These are phyloP conservation scores for Stephania yunnanensis DNA, from an alignment of 164 flowering plant species.

Conservation along the genomic window DNA sequence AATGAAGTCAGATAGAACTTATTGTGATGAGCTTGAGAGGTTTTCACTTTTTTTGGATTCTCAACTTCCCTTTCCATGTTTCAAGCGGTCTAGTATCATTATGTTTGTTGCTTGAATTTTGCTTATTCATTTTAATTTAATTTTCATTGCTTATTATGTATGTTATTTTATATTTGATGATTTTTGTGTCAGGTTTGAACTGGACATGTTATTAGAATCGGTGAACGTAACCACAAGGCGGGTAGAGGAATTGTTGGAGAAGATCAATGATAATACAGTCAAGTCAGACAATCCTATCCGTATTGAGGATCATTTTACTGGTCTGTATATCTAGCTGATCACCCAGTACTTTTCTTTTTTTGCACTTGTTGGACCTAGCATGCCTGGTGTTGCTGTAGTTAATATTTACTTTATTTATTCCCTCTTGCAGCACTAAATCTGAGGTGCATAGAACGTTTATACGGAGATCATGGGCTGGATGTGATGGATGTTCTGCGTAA, in stretches of 20 bases:
- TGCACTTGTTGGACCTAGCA: neutral
- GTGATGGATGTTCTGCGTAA: slow-evolving; percentile 87
- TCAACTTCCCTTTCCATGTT: neutral
- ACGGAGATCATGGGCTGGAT: slow-evolving; percentile 97
- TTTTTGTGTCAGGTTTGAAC: slow-evolving; percentile 64
- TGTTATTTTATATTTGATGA: neutral
- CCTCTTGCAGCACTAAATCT: slow-evolving; percentile 61
- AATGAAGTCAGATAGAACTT: slow-evolving; percentile 1
- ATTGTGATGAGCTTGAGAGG: neutral
- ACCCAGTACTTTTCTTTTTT: neutral
- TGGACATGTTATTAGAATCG: slow-evolving; percentile 94
- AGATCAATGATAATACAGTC: slow-evolving; percentile 44
- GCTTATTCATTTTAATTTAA: neutral
- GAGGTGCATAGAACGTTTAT: slow-evolving; percentile 90
- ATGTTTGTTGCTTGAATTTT: neutral
- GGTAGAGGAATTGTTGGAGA: slow-evolving; percentile 78
- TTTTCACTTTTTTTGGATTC: neutral
- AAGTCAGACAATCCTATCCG: slow-evolving; percentile 49
- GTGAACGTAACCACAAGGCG: slow-evolving; percentile 70
- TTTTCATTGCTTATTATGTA: neutral
- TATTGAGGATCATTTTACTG: slow-evolving; percentile 70
- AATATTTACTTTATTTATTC: neutral
- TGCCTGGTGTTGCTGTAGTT: neutral
- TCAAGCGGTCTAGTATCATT: neutral
- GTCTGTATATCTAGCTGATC: slow-evolving; percentile 27